These are phyloP conservation scores for Fusarium miscanthi DNA, from an alignment of 2,329 filamentous ascomycete species.

Conservation along the genomic window DNA sequence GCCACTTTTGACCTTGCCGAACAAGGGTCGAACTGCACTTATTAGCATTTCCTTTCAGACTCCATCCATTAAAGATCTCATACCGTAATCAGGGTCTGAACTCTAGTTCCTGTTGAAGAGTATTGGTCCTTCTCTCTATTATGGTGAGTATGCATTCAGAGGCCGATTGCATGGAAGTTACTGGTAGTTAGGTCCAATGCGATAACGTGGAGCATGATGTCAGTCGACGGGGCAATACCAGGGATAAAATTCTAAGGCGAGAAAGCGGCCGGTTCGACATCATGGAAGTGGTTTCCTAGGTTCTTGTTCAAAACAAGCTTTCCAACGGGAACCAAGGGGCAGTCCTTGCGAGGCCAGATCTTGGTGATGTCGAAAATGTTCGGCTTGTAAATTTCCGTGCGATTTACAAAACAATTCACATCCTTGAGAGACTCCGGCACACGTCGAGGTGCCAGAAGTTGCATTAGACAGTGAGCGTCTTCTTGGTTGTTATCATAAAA, in stretches of 20 bases:
- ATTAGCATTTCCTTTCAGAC: background rate
- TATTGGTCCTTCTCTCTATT: background rate
- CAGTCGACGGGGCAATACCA: slow-evolving; percentile 60
- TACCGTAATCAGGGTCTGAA: background rate
- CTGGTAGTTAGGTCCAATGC: slow-evolving; percentile 63
- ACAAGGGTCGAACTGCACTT: background rate
- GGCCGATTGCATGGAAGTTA: slow-evolving; percentile 55
- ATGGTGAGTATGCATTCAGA: background rate
- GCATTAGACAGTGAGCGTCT: slow-evolving; percentile 1
- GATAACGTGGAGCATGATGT: slow-evolving; percentile 61
- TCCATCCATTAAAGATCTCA: fast-evolving
- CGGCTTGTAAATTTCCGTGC: background rate
- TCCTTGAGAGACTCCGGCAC: background rate
- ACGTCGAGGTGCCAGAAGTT: background rate
- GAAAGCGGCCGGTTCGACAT: slow-evolving; percentile 64
- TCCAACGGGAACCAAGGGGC: background rate
- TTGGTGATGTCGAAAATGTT: slow-evolving; percentile 16
- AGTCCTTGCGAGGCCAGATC: slow-evolving; percentile 3
- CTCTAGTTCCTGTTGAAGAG: background rate
- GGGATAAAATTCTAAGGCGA: slow-evolving; percentile 62
- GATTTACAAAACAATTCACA: background rate
- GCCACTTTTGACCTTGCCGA: slow-evolving; percentile 1
- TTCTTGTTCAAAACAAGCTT: slow-evolving; percentile 3
- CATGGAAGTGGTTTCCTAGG: slow-evolving; percentile 57
- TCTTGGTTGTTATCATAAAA: slow-evolving; percentile 14